A percentile compares a stretch with the other conserved stretches of the same genome.
These are phyloP conservation scores for Aureobasidium sp. DNA, from an alignment of 2,329 filamentous ascomycete species.

Conservation along the genomic window DNA sequence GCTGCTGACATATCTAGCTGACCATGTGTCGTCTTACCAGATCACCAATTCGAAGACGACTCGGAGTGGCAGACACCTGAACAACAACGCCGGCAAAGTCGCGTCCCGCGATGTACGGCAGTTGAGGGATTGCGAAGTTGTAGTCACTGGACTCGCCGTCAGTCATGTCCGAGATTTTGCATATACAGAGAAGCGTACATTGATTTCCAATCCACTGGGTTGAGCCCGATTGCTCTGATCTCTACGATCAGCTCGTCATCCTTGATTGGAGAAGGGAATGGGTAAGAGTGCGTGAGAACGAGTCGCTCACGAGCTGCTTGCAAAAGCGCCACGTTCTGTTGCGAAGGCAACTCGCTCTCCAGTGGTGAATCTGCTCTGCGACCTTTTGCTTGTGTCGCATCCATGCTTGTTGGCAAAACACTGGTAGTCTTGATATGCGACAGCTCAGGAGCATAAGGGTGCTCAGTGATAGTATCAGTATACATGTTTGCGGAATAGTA, in stretches of 20 bases:
- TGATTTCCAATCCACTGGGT: slow-evolving; percentile 70
- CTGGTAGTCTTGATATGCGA: background rate
- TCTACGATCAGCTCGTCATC: slow-evolving; percentile 53
- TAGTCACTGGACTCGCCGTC: slow-evolving; percentile 46
- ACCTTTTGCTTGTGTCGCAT: background rate
- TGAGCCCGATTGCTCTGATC: slow-evolving; percentile 58
- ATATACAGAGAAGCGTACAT: slow-evolving; percentile 42
- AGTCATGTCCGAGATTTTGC: background rate
- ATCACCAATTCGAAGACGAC: slow-evolving; percentile 50
- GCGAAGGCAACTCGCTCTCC: background rate
- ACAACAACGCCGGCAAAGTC: slow-evolving; percentile 62
- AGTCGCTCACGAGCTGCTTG: background rate
- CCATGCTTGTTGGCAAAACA: background rate
- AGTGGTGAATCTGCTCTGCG: slow-evolving; percentile 2
- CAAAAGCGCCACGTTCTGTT: background rate
- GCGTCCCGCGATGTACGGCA: slow-evolving; percentile 62
- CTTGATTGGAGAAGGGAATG: background rate
- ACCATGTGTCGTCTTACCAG: slow-evolving; percentile 28
- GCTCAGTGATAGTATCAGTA: background rate
- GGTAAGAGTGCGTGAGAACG: background rate
- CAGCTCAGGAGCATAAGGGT: background rate
- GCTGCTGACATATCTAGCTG: background rate
- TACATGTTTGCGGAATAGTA: background rate
- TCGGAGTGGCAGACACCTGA: slow-evolving; percentile 33
- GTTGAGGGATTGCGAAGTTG: slow-evolving; percentile 58